Evolutionary conservation across 2,329 filamentous ascomycete genomes (phyloP), one percentile per base, ranked within the genome.

Genomic region (Cladosporium oxysporum): DNA sequence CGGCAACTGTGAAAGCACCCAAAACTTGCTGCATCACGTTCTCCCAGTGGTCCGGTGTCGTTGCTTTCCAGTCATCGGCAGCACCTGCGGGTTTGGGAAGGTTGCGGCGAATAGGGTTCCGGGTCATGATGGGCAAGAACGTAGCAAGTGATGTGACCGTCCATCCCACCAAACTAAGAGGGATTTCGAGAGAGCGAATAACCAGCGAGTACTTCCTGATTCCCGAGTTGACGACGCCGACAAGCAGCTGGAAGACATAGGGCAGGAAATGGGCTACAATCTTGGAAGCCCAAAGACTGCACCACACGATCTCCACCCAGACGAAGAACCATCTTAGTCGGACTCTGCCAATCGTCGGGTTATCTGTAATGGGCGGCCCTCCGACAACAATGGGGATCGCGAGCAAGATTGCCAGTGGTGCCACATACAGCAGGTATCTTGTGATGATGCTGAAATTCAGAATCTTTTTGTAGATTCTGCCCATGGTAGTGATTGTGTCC

Each of bases 221-320:
- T 16, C 87, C 87, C 12, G 87, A 85, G 73, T 86, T 89, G 58
- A 89, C 86, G 47, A 89, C 85, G 26, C 87, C 87, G 65, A 84
- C 83, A 12, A 89, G 76, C 64, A 86, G 83, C 69, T 88, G 84
- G 74, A 89, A 89, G 37, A 89, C 67, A 58, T 78, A 82, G 1
- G 87, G 87, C 57, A 89, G 73, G 69, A 84, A 83, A 70, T 86
- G 84, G 7, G 85, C 84, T 29, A 87, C 75, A 58, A 88, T 78
- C 75, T 90, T 90, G 69, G 84, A 85, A 16, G 80, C 80, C 87
- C 87, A 90, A 67, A 90, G 78, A 71, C 84, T 84, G 44, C 87
- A 77, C 87, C 87, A 90, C 62, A 89, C 78, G 57, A 89, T 82
- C 74, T 89, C 87, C 44, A 89, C 79, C 87, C 87, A 90, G 21